A percentile compares a stretch with the other conserved stretches of the same genome.
Conservation (phyloP, 2,329 filamentous ascomycete species). For the Aspergillus jensenii region DNA sequence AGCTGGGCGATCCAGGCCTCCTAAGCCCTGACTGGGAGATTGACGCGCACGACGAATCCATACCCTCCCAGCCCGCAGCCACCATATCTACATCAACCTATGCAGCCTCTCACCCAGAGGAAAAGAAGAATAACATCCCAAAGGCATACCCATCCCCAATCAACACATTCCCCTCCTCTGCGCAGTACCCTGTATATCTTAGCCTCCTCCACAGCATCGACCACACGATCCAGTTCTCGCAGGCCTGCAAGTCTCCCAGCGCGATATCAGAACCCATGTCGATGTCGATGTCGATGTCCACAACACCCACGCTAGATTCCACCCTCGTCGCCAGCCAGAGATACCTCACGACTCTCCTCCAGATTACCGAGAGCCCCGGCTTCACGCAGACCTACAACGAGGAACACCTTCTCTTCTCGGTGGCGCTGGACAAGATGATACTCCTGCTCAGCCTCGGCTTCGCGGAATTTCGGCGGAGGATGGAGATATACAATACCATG, state of each 20-base stretch:
- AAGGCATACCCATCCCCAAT: background rate
- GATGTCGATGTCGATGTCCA: too few relatives aligned
- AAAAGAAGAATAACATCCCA: background rate
- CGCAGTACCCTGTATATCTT: conserved; percentile 6
- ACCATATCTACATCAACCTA: background rate
- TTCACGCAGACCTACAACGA: conserved; percentile 9
- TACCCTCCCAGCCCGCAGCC: background rate
- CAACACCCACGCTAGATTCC: conserved; percentile 4
- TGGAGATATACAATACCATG: conserved; percentile 4
- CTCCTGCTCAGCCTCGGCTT: conserved; percentile 12
- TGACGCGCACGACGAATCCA: background rate
- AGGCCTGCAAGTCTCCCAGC: background rate
- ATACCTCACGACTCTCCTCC: conserved; percentile 13
- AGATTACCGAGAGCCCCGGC: conserved; percentile 2
- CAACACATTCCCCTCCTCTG: background rate
- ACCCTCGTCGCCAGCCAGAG: conserved; percentile 13
- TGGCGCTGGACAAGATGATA: conserved; percentile 15
- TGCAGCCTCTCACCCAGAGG: background rate
- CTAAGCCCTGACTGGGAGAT: conserved; percentile 14
- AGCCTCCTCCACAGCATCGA: conserved; percentile 15
- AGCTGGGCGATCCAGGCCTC: conserved; percentile 1
- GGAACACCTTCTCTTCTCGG: conserved; percentile 14
- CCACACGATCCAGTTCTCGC: conserved; percentile 5
- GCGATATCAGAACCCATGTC: background rate
- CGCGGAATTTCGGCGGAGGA: conserved; percentile 6